phyloP scores from a whole-genome alignment of 2,329 filamentous ascomycete species.

The Cadophora gregata region DNA sequence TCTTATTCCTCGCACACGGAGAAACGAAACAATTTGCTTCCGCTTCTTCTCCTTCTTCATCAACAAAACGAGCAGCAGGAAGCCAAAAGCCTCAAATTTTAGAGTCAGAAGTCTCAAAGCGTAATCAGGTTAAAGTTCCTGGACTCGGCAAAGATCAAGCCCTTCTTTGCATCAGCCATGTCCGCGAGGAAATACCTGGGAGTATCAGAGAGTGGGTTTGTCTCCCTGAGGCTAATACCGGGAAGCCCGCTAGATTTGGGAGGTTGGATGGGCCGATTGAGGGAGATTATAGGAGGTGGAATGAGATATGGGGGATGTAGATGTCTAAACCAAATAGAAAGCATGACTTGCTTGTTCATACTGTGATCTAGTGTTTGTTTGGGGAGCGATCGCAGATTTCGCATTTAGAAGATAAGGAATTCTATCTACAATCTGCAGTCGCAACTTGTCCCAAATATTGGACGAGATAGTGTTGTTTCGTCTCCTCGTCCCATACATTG shows the following conservation, averaged over 20 bases:
- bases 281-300: slow-evolving; percentile 63
- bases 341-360: neutral
- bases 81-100: slow-evolving; percentile 42
- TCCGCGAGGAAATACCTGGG: slow-evolving; percentile 87
- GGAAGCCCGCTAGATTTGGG: slow-evolving; percentile 66
- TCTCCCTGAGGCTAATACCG: slow-evolving; percentile 76
- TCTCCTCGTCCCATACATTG: neutral
- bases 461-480: neutral
- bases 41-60: slow-evolving; percentile 20
- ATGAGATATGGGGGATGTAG: slow-evolving; percentile 64
- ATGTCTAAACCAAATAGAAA: neutral
- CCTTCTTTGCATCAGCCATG: slow-evolving; percentile 89
- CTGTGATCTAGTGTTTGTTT: neutral
- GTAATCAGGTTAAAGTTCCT: slow-evolving; percentile 56
- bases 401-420: too few species aligned
- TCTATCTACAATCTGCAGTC: too few species aligned
- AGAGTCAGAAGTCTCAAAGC: slow-evolving; percentile 53
- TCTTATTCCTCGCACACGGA: slow-evolving; percentile 76
- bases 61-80: slow-evolving; percentile 9
- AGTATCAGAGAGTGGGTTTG: slow-evolving; percentile 86
- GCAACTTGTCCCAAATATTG: neutral
- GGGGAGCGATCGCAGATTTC: too few species aligned
- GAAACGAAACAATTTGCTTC: slow-evolving; percentile 53
- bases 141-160: slow-evolving; percentile 77
- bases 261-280: slow-evolving; percentile 66